Evolutionary conservation across 208 protist genomes (phyloP).

Genomic region (Leishmania tarentolae): DNA sequence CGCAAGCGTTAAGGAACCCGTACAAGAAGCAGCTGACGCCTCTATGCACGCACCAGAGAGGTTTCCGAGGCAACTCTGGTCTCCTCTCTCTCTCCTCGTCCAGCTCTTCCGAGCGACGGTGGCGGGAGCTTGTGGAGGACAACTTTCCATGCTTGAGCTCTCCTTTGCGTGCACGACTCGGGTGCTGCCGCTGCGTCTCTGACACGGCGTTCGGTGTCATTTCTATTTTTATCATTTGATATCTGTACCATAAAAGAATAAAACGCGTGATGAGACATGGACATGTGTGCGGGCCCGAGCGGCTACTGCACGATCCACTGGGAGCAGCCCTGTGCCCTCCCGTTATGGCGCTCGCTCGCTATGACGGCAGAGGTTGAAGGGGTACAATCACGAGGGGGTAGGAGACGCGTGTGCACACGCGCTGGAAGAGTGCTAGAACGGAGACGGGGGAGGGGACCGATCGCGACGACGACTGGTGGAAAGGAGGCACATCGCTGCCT

Average conservation of each 20-base stretch:
- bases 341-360: not conserved
- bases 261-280: not conserved
- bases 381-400: not conserved
- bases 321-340: not conserved
- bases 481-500: not conserved
- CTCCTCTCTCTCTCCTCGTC: not conserved
- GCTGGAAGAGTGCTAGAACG: not conserved
- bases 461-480: not conserved
- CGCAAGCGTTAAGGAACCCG: slow-evolving; percentile 75
- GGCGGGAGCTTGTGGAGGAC: not conserved
- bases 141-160: not conserved
- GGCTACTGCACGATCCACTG: not conserved
- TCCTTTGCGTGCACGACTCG: not conserved
- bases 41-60: not conserved
- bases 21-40: not conserved
- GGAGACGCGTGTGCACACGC: not conserved
- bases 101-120: not conserved
- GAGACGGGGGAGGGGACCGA: not conserved
- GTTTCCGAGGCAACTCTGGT: not conserved
- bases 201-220: not conserved
- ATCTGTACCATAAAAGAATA: not conserved
- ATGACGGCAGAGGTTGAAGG: not conserved
- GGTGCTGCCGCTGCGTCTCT: not conserved
- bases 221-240: not conserved
- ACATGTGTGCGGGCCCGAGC: not conserved